phyloP scores from a whole-genome alignment of 164 flowering plant genomes.

The Stephania cephalantha region DNA sequence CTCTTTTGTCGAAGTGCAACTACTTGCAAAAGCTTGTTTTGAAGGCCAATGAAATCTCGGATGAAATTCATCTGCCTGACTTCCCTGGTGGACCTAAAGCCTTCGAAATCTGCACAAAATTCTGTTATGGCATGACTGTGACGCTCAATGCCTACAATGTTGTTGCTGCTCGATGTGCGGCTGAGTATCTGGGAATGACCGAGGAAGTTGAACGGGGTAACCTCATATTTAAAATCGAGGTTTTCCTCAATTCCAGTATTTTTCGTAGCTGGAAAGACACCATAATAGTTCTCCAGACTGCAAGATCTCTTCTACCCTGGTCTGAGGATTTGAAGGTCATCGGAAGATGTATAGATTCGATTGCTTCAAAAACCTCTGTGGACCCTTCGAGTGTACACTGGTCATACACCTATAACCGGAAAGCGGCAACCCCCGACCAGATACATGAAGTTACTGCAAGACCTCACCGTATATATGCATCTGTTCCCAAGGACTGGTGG shows the following conservation, averaged over 20 bases:
- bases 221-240: constrained; percentile 70
- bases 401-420: constrained; percentile 75
- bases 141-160: constrained; percentile 85
- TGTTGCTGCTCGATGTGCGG: constrained; percentile 75
- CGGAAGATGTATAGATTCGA: constrained; percentile 78
- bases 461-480: constrained; percentile 25
- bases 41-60: constrained; percentile 40
- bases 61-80: constrained; percentile 47
- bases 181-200: constrained; percentile 47
- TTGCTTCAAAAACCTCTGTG: constrained; percentile 74
- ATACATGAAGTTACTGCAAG: constrained; percentile 27
- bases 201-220: constrained; percentile 78
- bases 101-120: constrained; percentile 87
- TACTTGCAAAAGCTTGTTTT: constrained; percentile 56
- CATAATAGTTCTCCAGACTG: constrained; percentile 74
- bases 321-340: constrained; percentile 78
- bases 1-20: constrained; percentile 74
- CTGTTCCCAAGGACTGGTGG: constrained; percentile 93
- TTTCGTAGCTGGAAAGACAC: constrained; percentile 93
- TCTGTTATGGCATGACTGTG: constrained; percentile 89
- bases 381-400: constrained; percentile 64
- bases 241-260: constrained; percentile 70
- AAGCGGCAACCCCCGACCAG: constrained; percentile 34
- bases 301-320: constrained; percentile 68
- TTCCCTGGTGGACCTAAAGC: constrained; percentile 87